phyloP scores from a whole-genome alignment of 768 basidiomycete genomes.

The Macrolepiota dolichaula region DNA sequence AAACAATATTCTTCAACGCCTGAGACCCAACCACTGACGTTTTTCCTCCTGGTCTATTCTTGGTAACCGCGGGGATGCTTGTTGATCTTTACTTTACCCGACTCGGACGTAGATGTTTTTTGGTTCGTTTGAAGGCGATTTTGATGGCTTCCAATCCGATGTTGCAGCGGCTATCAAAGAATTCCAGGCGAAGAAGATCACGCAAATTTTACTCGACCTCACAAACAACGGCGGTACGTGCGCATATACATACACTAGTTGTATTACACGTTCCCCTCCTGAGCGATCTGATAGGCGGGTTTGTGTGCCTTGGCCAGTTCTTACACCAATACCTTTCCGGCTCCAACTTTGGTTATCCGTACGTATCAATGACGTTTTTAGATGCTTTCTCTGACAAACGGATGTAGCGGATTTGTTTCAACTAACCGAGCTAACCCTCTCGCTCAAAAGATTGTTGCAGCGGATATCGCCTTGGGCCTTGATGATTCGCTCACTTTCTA shows the following conservation, averaged over 20 bases:
- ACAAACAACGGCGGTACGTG: conserved; percentile 59
- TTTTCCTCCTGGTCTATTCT: background rate
- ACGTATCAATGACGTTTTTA: conserved; percentile 19
- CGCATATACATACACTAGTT: background rate
- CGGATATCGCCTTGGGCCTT: conserved; percentile 44
- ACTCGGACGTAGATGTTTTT: conserved; percentile 49
- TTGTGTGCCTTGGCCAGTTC: conserved; percentile 59
- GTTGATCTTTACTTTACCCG: background rate
- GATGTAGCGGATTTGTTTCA: conserved; percentile 53
- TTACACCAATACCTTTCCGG: conserved; percentile 56
- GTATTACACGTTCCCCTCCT: background rate
- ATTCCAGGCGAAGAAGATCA: conserved; percentile 47
- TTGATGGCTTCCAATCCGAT: conserved; percentile 49
- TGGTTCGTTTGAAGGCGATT: conserved; percentile 54
- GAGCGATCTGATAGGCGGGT: conserved; percentile 42
- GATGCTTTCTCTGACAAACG: background rate
- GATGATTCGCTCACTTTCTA: conserved; percentile 38
- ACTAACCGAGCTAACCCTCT: conserved; percentile 51
- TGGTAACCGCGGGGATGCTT: background rate
- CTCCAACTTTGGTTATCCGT: conserved; percentile 47
- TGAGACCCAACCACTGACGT: background rate
- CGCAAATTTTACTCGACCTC: conserved; percentile 51
- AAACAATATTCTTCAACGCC: background rate
- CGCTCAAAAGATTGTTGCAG: conserved; percentile 55
- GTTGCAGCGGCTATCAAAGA: conserved; percentile 38